Percentiles rank a stretch among this genome's conserved stretches.
These are phyloP conservation scores for Salvia hispanica DNA, from an alignment of 257 asterid species.

Conservation along the genomic window DNA sequence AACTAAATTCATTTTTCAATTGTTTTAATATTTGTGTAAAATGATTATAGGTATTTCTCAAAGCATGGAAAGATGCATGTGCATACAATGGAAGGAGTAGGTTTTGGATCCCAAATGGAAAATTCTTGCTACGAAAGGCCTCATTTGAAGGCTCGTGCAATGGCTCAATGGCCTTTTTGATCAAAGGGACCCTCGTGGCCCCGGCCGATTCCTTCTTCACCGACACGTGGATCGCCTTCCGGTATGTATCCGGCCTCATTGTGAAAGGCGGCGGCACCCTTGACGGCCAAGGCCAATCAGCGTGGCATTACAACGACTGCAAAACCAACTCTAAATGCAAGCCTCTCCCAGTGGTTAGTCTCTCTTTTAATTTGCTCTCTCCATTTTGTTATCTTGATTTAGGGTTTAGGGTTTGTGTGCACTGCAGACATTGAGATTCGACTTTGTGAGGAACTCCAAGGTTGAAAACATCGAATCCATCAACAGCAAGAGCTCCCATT, in stretches of 20 bases:
- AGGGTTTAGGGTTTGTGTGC: not conserved
- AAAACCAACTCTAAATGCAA: conserved; percentile 36
- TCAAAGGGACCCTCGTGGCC: conserved; percentile 49
- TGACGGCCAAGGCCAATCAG: conserved; percentile 61
- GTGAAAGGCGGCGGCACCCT: conserved; percentile 60
- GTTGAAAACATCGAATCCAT: conserved; percentile 49
- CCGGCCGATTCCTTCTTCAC: conserved; percentile 36
- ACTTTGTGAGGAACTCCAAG: conserved; percentile 52
- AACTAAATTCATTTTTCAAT: no score
- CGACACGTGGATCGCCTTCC: conserved; percentile 62
- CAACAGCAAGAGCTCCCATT: conserved; percentile 73
- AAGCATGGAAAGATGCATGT: conserved; percentile 75
- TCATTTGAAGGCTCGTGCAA: conserved; percentile 61
- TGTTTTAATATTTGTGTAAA: not conserved
- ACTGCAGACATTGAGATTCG: conserved; percentile 70
- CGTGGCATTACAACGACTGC: conserved; percentile 67
- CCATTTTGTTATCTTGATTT: no score
- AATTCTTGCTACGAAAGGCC: conserved; percentile 42
- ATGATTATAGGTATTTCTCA: conserved; percentile 49
- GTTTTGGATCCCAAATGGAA: conserved; percentile 56
- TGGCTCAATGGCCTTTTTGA: conserved; percentile 36
- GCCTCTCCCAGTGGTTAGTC: conserved; percentile 55
- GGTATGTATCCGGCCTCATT: conserved; percentile 37
- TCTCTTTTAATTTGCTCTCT: no score
- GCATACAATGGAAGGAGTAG: conserved; percentile 45